Base-by-base conservation (phyloP, 2,329 filamentous ascomycete genomes). In the Domatiomyces catenatus region DNA sequence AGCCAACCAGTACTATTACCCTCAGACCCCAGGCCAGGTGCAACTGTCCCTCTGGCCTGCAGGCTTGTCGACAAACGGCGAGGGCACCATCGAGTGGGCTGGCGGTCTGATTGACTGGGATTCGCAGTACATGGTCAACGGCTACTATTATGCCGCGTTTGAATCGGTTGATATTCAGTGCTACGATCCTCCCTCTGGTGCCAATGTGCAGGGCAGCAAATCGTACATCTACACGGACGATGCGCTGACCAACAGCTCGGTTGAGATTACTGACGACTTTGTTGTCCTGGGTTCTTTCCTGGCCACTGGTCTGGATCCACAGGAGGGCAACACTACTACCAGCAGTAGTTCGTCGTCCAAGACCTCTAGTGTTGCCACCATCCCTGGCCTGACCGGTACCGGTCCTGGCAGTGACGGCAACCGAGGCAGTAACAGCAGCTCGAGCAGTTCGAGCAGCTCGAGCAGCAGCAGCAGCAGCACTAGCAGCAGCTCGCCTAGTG, bases 1-100 rank as follows among this genome's bases (percentile, higher is more conserved):
- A 5, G 70, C 80, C 52, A 83, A 89, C 67, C 81, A 81, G 67
- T 98, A 82, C 75, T 74, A 84, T 61, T 98, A 78, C 73, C 92
- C 92, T 5, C 92, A 96, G 71, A 93, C 89, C 0, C 92, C 92
- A 3, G 71, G 89, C 15, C 86, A 90, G 59, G 78, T 98, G 48
- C 87, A 95, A 72, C 76, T 98, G 48, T 96, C 92, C 15, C 80
- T 98, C 62, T 98, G 92, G 92, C 92, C 92, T 42, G 92, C 86
- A 62, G 92, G 92, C 64, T 77, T 85, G 46, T 69, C 79, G 8
- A 75, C 75, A 63, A 95, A 95, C 66, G 83, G 78, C 42, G 64
- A 84, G 65, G 92, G 92, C 50, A 96, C 92, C 32, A 77, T 94
- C 57, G 75, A 81, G 49, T 98, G 92, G 92, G 86, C 90, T 17